Percentiles rank a stretch among this genome's conserved stretches.
Conservation (phyloP, 2,329 filamentous ascomycete species). For the Penicillium sp. region DNA sequence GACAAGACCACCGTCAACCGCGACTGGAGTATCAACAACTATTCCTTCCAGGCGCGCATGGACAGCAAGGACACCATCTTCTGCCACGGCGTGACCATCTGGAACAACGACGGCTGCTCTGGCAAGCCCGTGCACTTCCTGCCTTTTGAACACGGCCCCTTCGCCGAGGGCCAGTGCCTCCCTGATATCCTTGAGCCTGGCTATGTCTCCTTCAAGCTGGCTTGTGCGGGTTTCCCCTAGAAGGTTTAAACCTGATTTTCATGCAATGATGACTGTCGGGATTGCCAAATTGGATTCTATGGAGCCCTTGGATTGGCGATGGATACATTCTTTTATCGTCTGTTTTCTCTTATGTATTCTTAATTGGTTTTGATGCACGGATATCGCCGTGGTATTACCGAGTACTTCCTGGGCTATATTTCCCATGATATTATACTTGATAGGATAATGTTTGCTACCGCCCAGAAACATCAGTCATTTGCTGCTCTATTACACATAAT, state of each 20-base stretch:
- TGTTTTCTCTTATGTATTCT: not conserved
- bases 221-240: slow-evolving; percentile 12
- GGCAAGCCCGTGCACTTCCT: slow-evolving; percentile 17
- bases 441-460: slow-evolving; percentile 5
- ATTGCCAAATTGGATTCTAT: not conserved
- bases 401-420: not conserved
- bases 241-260: not conserved
- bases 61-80: slow-evolving; percentile 21
- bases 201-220: slow-evolving; percentile 21
- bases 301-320: not conserved
- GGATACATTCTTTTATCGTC: slow-evolving; percentile 1
- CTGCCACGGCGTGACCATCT: slow-evolving; percentile 21
- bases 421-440: not conserved
- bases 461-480: not conserved
- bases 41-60: slow-evolving; percentile 17
- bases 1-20: slow-evolving; percentile 22
- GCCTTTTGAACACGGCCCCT: slow-evolving; percentile 14
- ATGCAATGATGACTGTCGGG: not conserved
- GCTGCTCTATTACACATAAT: not conserved
- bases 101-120: slow-evolving; percentile 23
- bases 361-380: not conserved
- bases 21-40: slow-evolving; percentile 24
- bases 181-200: slow-evolving; percentile 20
- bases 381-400: not conserved
- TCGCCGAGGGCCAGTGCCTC: slow-evolving; percentile 17